Evolutionary conservation across 495 filamentous ascomycete species (phyloP).

Genomic region (Hypoxylon intermedium): DNA sequence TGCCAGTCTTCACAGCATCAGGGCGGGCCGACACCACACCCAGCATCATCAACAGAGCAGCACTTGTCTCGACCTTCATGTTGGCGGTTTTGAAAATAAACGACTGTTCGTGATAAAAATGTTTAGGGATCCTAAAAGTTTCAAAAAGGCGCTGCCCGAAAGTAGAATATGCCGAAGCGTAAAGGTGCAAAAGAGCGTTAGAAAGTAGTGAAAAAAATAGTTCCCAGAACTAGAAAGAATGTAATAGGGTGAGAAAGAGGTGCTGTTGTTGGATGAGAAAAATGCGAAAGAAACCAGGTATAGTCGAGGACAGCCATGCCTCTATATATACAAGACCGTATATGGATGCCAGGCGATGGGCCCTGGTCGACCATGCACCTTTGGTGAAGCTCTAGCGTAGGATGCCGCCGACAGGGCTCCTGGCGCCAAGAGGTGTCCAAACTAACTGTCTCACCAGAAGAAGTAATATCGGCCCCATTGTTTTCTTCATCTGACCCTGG

Average conservation of each 20-base stretch:
- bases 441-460: slow-evolving; percentile 33
- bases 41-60: slow-evolving; percentile 49
- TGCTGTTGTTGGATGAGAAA: slow-evolving; percentile 41
- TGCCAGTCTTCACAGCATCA: slow-evolving; percentile 43
- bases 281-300: slow-evolving; percentile 14
- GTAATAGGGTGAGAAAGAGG: slow-evolving; percentile 44
- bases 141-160: slow-evolving; percentile 49
- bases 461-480: slow-evolving; percentile 21
- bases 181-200: slow-evolving; percentile 34
- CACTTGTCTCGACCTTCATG: slow-evolving; percentile 55
- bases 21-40: slow-evolving; percentile 45
- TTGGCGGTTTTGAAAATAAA: slow-evolving; percentile 47
- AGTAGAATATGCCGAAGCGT: slow-evolving; percentile 36
- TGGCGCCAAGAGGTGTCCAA: slow-evolving; percentile 28
- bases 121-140: too few relatives aligned
- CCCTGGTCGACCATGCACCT: slow-evolving; percentile 5
- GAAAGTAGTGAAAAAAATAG: slow-evolving; percentile 44
- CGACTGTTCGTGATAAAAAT: slow-evolving; percentile 34
- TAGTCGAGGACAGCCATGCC: slow-evolving; percentile 11
- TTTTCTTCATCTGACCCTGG: slow-evolving; percentile 26
- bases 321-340: slow-evolving; percentile 35
- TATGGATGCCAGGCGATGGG: slow-evolving; percentile 14
- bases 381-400: slow-evolving; percentile 32
- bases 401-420: slow-evolving; percentile 21
- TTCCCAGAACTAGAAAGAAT: slow-evolving; percentile 58